Evolutionary conservation across 1,139 yeast species (phyloP).

Genomic region (Meyerozyma sp.): DNA sequence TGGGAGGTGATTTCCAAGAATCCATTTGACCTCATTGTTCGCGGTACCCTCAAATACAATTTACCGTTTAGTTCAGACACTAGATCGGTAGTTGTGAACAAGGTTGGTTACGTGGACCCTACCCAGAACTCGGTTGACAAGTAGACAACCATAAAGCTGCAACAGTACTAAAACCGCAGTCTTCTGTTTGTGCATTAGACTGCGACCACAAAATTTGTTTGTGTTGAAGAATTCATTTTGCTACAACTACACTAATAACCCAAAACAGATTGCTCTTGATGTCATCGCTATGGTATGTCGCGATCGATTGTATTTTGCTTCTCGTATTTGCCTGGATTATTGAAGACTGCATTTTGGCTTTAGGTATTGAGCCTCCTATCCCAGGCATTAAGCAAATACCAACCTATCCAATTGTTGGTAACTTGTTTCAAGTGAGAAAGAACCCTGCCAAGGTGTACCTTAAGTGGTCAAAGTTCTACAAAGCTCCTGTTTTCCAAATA

Average conservation of each 20-base stretch:
- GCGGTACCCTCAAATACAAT: constrained; percentile 77
- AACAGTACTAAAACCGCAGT: neutral
- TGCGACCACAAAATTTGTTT: neutral
- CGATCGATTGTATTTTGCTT: neutral
- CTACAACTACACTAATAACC: too few relatives aligned
- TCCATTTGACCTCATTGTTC: constrained; percentile 80
- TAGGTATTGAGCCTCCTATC: constrained; percentile 13
- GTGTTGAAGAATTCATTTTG: neutral
- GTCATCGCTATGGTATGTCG: neutral
- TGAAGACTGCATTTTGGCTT: neutral
- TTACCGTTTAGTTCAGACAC: constrained; percentile 58
- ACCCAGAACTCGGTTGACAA: constrained; percentile 7
- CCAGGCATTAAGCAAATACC: constrained; percentile 37
- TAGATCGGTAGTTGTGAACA: constrained; percentile 59
- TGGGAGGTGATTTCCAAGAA: constrained; percentile 76
- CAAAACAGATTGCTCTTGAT: neutral
- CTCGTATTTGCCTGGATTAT: neutral
- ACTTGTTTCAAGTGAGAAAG: constrained; percentile 38
- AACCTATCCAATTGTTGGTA: constrained; percentile 51
- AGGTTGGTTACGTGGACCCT: constrained; percentile 57
- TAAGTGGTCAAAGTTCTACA: constrained; percentile 42
- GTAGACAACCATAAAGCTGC: neutral
- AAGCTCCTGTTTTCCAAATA: constrained; percentile 51
- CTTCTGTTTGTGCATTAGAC: neutral
- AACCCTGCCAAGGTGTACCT: constrained; percentile 50